A percentile compares a stretch with the other conserved stretches of the same genome.
Conservation (phyloP, 306 rosid genomes). For the Prosopis cineraria region DNA sequence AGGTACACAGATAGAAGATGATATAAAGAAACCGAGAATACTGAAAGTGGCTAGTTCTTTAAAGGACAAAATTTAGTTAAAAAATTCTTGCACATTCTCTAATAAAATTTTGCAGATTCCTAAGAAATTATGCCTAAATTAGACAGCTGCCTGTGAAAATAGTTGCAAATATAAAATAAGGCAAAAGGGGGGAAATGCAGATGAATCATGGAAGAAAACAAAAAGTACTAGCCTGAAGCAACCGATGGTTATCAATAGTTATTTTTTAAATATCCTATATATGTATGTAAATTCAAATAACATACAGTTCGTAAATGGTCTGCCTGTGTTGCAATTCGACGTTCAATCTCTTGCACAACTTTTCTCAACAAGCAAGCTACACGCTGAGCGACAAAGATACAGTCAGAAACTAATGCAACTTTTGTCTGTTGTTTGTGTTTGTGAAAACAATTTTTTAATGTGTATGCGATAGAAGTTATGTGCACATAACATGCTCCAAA, state of each 20-base stretch:
- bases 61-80: background rate
- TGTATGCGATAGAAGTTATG: background rate
- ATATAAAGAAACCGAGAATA: conserved; percentile 19
- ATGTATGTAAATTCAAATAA: conserved; percentile 5
- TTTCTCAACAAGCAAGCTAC: conserved; percentile 85
- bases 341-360: conserved; percentile 92
- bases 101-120: background rate
- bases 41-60: conserved; percentile 8
- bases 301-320: conserved; percentile 88
- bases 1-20: conserved; percentile 33
- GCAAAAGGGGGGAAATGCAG: no score
- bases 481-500: conserved; percentile 24
- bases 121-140: background rate
- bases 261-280: background rate
- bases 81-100: background rate
- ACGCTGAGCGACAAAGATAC: conserved; percentile 54
- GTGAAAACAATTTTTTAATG: conserved; percentile 29
- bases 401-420: conserved; percentile 30
- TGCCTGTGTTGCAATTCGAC: conserved; percentile 92
- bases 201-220: background rate
- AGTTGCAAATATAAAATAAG: no score
- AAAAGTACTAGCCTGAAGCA: background rate
- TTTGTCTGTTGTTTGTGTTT: conserved; percentile 14
- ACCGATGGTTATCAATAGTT: background rate
- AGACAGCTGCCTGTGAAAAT: background rate